These are phyloP conservation scores for Mayamaea pseudoterrestris DNA, from an alignment of 108 stramenopile genomes.

Conservation along the genomic window DNA sequence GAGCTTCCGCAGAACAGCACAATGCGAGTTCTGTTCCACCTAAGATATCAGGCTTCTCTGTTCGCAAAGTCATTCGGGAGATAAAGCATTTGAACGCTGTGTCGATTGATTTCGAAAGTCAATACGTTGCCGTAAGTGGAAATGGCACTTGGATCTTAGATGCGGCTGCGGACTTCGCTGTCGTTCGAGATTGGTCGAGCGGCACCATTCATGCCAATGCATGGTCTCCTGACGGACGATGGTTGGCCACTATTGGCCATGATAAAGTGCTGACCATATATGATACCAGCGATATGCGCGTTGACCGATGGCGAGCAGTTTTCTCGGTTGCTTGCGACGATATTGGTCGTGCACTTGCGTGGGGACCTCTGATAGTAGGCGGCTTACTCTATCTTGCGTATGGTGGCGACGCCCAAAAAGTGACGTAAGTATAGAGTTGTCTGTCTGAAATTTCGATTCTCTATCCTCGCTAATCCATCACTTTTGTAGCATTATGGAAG, in stretches of 20 bases:
- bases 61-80: slow-evolving; percentile 41
- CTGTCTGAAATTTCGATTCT: too few species aligned
- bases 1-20: slow-evolving; percentile 9
- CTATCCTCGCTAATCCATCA: too few species aligned
- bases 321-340: slow-evolving; percentile 28
- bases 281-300: slow-evolving; percentile 18
- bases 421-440: too few species aligned
- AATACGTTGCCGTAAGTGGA: slow-evolving; percentile 36
- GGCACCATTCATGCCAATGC: slow-evolving; percentile 16
- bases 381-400: slow-evolving; percentile 58
- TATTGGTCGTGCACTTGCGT: slow-evolving; percentile 42
- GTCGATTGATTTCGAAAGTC: slow-evolving; percentile 31
- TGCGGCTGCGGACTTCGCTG: slow-evolving; percentile 22
- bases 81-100: slow-evolving; percentile 22
- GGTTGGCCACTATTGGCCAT: slow-evolving; percentile 39
- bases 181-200: slow-evolving; percentile 9
- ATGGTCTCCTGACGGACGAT: slow-evolving; percentile 45
- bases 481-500: slow-evolving; percentile 37
- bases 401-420: slow-evolving; percentile 48
- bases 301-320: slow-evolving; percentile 31
- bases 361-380: slow-evolving; percentile 32
- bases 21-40: too few species aligned
- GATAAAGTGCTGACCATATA: slow-evolving; percentile 36
- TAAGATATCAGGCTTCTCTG: slow-evolving; percentile 38
- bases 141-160: slow-evolving; percentile 28